These are phyloP conservation scores for Calonectria fujianensis DNA, from an alignment of 2,329 filamentous ascomycete species.

Conservation along the genomic window DNA sequence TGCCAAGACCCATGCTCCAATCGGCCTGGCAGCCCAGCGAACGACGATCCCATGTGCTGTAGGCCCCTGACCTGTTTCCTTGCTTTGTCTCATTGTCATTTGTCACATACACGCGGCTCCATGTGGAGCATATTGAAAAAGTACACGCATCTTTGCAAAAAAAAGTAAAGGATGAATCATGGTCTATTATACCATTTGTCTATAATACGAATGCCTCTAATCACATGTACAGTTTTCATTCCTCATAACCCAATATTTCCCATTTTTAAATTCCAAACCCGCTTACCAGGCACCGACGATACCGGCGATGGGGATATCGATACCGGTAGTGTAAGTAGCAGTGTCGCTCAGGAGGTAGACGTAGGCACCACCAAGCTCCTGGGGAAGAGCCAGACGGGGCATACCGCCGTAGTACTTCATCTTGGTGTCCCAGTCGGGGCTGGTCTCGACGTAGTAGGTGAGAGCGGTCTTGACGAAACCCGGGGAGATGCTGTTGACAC, in stretches of 20 bases:
- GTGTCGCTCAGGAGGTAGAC: slow-evolving; percentile 74
- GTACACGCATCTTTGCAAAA: background rate
- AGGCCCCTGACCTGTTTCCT: slow-evolving; percentile 5
- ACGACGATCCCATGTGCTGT: slow-evolving; percentile 11
- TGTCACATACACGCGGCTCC: slow-evolving; percentile 18
- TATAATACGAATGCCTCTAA: slow-evolving; percentile 31
- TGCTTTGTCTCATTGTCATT: slow-evolving; percentile 22
- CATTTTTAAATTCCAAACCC: slow-evolving; percentile 13
- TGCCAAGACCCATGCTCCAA: slow-evolving; percentile 15
- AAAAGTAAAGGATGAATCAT: slow-evolving; percentile 15
- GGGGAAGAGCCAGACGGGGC: slow-evolving; percentile 70
- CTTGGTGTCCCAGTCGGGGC: slow-evolving; percentile 73
- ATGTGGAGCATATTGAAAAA: slow-evolving; percentile 10
- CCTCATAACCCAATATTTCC: slow-evolving; percentile 29
- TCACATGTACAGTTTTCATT: slow-evolving; percentile 35
- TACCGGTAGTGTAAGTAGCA: slow-evolving; percentile 70
- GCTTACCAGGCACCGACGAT: slow-evolving; percentile 49
- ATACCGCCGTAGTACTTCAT: slow-evolving; percentile 76
- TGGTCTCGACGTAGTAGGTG: slow-evolving; percentile 70
- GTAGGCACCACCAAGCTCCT: slow-evolving; percentile 74
- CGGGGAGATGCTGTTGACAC: slow-evolving; percentile 46
- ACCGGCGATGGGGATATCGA: slow-evolving; percentile 65
- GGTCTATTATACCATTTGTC: slow-evolving; percentile 29
- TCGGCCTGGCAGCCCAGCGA: background rate
- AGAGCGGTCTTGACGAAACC: slow-evolving; percentile 63